Evolutionary conservation across 1,139 yeast genomes (phyloP).

Genomic region (Suhomyces chickasaworum): DNA sequence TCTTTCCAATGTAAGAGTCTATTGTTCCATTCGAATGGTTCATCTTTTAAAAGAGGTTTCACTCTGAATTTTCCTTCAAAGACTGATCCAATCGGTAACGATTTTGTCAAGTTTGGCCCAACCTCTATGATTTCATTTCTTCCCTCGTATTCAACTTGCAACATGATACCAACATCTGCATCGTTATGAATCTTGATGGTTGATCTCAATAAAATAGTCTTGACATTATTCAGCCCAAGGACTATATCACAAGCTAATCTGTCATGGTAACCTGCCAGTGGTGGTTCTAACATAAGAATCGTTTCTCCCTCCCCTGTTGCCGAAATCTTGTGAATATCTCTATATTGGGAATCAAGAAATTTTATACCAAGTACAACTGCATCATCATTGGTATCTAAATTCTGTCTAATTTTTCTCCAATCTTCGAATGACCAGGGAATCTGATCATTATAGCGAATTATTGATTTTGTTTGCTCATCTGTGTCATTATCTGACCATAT

Average conservation of each 20-base stretch:
- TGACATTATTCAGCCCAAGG: constrained; percentile 75
- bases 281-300: constrained; percentile 66
- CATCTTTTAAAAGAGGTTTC: constrained; percentile 57
- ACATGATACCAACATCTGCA: constrained; percentile 61
- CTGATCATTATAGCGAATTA: constrained; percentile 51
- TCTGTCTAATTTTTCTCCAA: constrained; percentile 85
- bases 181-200: constrained; percentile 71
- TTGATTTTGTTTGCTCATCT: constrained; percentile 25
- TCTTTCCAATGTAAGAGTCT: constrained; percentile 66
- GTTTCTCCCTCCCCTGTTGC: constrained; percentile 87
- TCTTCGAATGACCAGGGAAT: constrained; percentile 94
- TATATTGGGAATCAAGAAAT: constrained; percentile 56
- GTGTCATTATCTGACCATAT: constrained; percentile 66
- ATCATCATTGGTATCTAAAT: constrained; percentile 65
- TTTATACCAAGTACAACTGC: constrained; percentile 63
- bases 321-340: constrained; percentile 56
- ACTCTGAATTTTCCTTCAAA: constrained; percentile 59
- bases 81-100: constrained; percentile 75
- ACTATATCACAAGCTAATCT: constrained; percentile 72
- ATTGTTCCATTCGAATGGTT: constrained; percentile 68
- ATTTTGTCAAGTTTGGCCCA: constrained; percentile 54
- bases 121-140: constrained; percentile 31
- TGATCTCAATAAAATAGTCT: constrained; percentile 73
- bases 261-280: constrained; percentile 63
- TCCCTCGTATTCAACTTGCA: constrained; percentile 30